Conservation (phyloP, 257 asterid genomes). For the Solanum appendiculatum region DNA sequence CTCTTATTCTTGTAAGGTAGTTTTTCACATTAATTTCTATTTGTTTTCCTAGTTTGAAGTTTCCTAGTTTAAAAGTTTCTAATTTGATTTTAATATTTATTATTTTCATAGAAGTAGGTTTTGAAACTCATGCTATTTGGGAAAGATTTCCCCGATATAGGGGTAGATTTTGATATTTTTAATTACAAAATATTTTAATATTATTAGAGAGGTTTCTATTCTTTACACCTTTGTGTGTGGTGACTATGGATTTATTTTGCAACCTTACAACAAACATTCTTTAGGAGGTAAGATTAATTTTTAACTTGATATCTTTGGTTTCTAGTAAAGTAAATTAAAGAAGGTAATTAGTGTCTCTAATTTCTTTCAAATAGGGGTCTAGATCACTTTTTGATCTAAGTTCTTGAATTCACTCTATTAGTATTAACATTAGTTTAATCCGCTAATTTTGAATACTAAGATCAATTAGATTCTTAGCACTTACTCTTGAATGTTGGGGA, state of each 20-base stretch:
- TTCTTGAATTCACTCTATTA: not conserved
- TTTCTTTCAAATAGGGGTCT: not conserved
- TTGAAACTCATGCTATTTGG: not conserved
- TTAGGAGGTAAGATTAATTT: not conserved
- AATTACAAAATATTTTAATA: not conserved
- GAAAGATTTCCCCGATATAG: not conserved
- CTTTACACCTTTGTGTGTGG: not conserved
- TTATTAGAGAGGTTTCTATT: not conserved
- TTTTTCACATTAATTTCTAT: not conserved
- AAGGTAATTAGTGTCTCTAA: not conserved
- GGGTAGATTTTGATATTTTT: not conserved
- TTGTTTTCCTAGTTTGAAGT: not conserved
- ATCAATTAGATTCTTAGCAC: not conserved
- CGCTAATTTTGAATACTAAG: not conserved
- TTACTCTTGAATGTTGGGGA: not conserved
- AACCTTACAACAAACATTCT: not conserved
- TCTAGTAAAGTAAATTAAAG: not conserved
- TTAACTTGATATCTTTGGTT: not conserved
- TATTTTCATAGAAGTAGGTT: not conserved
- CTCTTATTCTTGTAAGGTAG: not conserved
- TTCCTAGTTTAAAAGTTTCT: not conserved
- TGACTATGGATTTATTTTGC: not conserved
- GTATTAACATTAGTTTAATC: not conserved
- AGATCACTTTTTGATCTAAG: not conserved
- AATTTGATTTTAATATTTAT: no score